Conservation (phyloP, 768 basidiomycete species). For the Russula emetica region DNA sequence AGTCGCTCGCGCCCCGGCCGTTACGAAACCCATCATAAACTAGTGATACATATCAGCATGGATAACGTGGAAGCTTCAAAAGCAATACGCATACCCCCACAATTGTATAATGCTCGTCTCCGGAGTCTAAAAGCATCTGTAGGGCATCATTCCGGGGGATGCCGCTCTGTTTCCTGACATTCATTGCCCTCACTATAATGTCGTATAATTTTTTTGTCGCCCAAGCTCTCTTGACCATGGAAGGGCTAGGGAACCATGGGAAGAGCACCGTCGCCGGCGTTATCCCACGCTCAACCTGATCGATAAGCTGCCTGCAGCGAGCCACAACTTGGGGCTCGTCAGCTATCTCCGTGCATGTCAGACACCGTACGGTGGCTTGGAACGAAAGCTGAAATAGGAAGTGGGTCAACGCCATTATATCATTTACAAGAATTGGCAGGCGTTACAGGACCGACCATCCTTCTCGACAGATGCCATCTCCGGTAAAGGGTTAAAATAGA, state of each 20-base stretch:
- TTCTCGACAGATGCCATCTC: slow-evolving; percentile 12
- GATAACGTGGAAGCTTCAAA: slow-evolving; percentile 5
- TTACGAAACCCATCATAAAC: slow-evolving; percentile 80
- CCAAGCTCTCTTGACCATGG: slow-evolving; percentile 64
- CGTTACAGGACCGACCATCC: background rate
- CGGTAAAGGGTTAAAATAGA: slow-evolving; percentile 3
- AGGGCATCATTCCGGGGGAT: slow-evolving; percentile 59
- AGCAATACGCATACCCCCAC: slow-evolving; percentile 52
- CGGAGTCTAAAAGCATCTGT: slow-evolving; percentile 67
- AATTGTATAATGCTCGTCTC: slow-evolving; percentile 63
- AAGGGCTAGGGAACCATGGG: slow-evolving; percentile 72
- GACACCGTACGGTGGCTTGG: slow-evolving; percentile 64
- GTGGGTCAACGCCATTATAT: slow-evolving; percentile 2
- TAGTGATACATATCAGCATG: slow-evolving; percentile 33
- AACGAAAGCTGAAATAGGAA: slow-evolving; percentile 48
- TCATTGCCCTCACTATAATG: slow-evolving; percentile 56
- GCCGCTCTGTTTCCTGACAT: slow-evolving; percentile 54
- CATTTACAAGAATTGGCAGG: background rate
- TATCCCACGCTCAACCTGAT: slow-evolving; percentile 62
- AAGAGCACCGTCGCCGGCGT: slow-evolving; percentile 69
- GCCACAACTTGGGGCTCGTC: slow-evolving; percentile 57
- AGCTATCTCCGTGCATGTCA: slow-evolving; percentile 66
- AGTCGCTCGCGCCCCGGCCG: slow-evolving; percentile 77
- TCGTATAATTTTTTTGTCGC: slow-evolving; percentile 75
- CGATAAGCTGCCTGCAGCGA: slow-evolving; percentile 61